phyloP scores from a whole-genome alignment of 257 asterid genomes.

The Verbena officinalis region DNA sequence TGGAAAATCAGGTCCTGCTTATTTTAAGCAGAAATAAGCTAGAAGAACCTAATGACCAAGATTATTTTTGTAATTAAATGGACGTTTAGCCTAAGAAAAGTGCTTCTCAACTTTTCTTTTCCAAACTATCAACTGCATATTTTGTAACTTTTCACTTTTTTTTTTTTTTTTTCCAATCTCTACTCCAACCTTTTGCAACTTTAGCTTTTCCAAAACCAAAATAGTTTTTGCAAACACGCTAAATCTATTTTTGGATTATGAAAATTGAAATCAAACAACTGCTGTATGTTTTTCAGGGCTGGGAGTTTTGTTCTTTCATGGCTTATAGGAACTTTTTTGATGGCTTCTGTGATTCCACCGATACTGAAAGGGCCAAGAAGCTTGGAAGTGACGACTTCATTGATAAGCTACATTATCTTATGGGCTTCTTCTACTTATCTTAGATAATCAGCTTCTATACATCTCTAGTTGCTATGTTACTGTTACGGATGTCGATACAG shows the following conservation, averaged over 20 bases:
- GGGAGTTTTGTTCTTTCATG: slow-evolving; percentile 81
- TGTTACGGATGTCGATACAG: slow-evolving; percentile 18
- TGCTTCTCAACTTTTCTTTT: no score
- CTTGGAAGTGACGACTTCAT: slow-evolving; percentile 92
- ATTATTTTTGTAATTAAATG: no score
- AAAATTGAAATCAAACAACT: neutral
- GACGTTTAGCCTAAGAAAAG: no score
- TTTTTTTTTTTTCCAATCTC: no score
- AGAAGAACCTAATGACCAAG: no score
- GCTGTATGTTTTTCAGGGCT: slow-evolving; percentile 58
- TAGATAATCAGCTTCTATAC: slow-evolving; percentile 39
- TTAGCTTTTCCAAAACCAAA: slow-evolving; percentile 7
- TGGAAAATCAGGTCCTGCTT: no score
- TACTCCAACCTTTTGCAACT: no score
- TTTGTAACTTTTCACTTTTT: no score
- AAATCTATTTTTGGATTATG: no score
- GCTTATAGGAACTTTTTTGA: slow-evolving; percentile 94
- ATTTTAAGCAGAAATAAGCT: no score
- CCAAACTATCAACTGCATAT: no score
- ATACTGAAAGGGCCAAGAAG: slow-evolving; percentile 83
- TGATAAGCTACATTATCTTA: slow-evolving; percentile 82
- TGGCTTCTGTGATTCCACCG: slow-evolving; percentile 97
- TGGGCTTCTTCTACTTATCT: slow-evolving; percentile 97
- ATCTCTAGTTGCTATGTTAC: slow-evolving; percentile 14
- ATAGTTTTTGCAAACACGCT: slow-evolving; percentile 1